Evolutionary conservation across 257 asterid species (phyloP), one percentile per base, ranked within the genome.

Genomic region (Ocimum tenuiflorum): DNA sequence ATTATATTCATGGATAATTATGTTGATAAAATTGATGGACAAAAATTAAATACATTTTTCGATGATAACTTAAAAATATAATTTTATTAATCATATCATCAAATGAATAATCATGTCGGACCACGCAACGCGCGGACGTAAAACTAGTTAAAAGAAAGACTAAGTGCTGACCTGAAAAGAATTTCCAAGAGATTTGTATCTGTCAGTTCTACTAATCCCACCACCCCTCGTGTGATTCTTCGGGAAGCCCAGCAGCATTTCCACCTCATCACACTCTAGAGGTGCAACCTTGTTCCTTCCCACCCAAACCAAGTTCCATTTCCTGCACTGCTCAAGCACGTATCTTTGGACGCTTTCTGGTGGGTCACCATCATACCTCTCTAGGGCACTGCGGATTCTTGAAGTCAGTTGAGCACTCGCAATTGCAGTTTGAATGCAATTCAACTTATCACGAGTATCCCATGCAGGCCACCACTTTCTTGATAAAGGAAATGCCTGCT

Each of bases 271-370:
- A 0, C 87, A 82, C 69, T 92, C 99, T 0, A 92, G 51, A 3
- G 99, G 97, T n/a, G 99, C 97, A 17, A 79, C 78, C 55, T 89
- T 92, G 65, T 89, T 81, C 69, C 79, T 81, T 36, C 99, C 99
- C 0, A 88, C 96, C 99, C 99, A 92, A 8, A 92, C 81, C 60
- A 92, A 35, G 42, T 92, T 92, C 99, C 99, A 92, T 17, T 92
- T 92, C 3, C 94, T 72, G 60, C 96, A 89, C 61, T 92, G 86
- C 0, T 84, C 74, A 0, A 92, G 75, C 4, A 92, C 73, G 53
- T 27, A 56, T 49, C 73, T 85, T 33, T 84, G 80, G 29, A 86
- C 85, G 3, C 27, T 0, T 9, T 51, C 68, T 3, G 97, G 94
- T 1, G 97, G 97, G 33, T 75, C 95, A 19, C 68, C 83, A 1